Conservation (phyloP, 495 filamentous ascomycete species). For the Podospora pseudoanserina region DNA sequence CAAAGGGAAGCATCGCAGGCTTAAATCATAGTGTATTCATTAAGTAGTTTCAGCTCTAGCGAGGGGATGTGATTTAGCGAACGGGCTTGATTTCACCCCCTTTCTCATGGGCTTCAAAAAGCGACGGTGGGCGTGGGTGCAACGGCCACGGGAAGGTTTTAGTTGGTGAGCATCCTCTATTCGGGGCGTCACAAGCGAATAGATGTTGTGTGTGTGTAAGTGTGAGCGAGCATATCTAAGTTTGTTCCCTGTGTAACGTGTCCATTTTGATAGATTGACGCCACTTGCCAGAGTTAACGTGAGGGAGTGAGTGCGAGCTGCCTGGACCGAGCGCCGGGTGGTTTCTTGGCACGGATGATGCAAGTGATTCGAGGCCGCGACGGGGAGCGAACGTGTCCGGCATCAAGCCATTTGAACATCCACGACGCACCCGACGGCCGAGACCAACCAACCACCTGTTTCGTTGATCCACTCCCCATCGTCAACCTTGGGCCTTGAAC, state of each 20-base stretch:
- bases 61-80: neutral
- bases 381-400: neutral
- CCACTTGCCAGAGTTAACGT: neutral
- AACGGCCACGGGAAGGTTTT: neutral
- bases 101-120: neutral
- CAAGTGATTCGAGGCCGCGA: neutral
- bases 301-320: neutral
- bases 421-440: neutral
- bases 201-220: neutral
- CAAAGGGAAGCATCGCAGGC: neutral
- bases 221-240: neutral
- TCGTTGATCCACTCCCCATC: neutral
- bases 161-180: neutral
- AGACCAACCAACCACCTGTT: neutral
- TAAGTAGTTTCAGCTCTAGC: neutral
- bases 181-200: neutral
- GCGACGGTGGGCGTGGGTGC: too few species aligned
- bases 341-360: neutral
- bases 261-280: neutral
- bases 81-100: neutral
- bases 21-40: neutral
- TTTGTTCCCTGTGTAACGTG: neutral
- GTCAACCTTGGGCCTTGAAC: neutral
- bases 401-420: neutral
- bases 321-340: neutral